Evolutionary conservation across 805 yeast species (phyloP).

Genomic region (Nakazawaea ambrosiae): DNA sequence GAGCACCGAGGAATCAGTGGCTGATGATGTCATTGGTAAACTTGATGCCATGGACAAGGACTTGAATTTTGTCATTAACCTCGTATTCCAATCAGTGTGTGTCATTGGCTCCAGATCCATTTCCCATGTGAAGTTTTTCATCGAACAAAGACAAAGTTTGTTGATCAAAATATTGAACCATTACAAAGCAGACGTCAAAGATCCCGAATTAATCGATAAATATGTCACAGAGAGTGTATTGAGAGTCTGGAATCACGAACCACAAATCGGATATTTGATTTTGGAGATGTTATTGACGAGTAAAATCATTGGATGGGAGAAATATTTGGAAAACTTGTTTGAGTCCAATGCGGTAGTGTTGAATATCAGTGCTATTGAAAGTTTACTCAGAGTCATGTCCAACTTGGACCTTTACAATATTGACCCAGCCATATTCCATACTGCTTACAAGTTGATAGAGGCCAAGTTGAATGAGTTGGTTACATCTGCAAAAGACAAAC

Average conservation of each 20-base stretch:
- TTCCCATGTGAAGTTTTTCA: slow-evolving; percentile 61
- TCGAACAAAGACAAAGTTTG: slow-evolving; percentile 27
- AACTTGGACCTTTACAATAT: slow-evolving; percentile 14
- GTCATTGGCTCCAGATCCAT: slow-evolving; percentile 85
- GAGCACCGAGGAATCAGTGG: slow-evolving; percentile 20
- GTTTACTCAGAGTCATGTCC: slow-evolving; percentile 29
- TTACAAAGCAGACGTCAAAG: slow-evolving; percentile 11
- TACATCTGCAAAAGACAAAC: slow-evolving; percentile 10
- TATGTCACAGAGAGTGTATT: slow-evolving; percentile 52
- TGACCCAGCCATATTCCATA: neutral
- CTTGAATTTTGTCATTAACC: slow-evolving; percentile 44
- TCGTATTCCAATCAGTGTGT: slow-evolving; percentile 65
- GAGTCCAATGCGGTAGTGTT: slow-evolving; percentile 27
- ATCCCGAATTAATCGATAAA: slow-evolving; percentile 2
- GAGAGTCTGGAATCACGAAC: slow-evolving; percentile 58
- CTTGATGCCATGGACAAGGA: slow-evolving; percentile 17
- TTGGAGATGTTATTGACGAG: slow-evolving; percentile 43
- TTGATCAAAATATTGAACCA: slow-evolving; percentile 16
- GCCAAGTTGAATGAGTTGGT: slow-evolving; percentile 19
- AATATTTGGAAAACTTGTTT: slow-evolving; percentile 38
- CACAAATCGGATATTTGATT: slow-evolving; percentile 57
- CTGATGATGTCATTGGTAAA: slow-evolving; percentile 17
- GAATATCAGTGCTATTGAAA: slow-evolving; percentile 40
- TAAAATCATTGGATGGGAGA: slow-evolving; percentile 32
- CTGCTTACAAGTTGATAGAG: slow-evolving; percentile 17